Evolutionary conservation across 768 basidiomycete genomes (phyloP).

Genomic region (Suillus hirtellus): DNA sequence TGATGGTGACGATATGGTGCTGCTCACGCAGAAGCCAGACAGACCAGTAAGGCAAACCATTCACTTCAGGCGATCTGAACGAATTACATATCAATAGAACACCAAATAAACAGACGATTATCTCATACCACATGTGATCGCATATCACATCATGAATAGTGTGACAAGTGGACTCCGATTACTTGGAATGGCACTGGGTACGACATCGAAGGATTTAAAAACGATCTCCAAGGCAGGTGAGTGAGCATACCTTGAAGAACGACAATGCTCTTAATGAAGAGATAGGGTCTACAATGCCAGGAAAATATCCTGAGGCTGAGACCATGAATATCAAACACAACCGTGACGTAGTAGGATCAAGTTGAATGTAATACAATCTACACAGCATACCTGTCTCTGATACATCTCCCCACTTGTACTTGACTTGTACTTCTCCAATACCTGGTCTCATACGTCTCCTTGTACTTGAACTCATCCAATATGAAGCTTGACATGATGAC

Average conservation of each 20-base stretch:
- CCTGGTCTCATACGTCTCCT: not conserved
- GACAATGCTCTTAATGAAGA: not conserved
- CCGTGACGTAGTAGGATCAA: not conserved
- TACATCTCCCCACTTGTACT: not conserved
- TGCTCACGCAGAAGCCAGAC: not conserved
- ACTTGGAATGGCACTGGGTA: not conserved
- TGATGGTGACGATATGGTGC: not conserved
- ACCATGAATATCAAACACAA: not conserved
- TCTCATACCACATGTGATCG: not conserved
- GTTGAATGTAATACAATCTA: not conserved
- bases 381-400: not conserved
- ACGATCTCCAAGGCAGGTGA: not conserved
- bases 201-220: not conserved
- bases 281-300: not conserved
- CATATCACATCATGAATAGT: not conserved
- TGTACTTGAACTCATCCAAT: not conserved
- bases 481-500: not conserved
- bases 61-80: not conserved
- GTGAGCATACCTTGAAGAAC: not conserved
- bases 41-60: not conserved
- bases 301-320: not conserved
- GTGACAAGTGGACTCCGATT: not conserved
- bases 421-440: not conserved
- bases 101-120: not conserved
- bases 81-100: not conserved